phyloP scores from a whole-genome alignment of 1,284 basidiomycete species.

The Lignosus rhinocerotis region DNA sequence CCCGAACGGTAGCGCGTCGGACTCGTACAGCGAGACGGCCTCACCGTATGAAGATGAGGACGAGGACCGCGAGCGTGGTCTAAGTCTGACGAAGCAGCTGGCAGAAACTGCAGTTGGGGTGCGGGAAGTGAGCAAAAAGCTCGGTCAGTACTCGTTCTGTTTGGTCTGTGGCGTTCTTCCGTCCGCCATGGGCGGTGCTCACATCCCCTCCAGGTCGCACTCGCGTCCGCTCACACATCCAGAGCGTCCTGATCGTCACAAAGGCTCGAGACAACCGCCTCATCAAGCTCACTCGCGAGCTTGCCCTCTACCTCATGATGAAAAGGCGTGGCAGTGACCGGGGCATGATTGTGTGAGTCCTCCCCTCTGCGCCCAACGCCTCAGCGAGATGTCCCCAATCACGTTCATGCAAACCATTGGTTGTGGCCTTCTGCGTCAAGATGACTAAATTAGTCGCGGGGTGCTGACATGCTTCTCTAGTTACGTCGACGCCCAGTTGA shows the following conservation, averaged over 20 bases:
- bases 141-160: slow-evolving; percentile 61
- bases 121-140: slow-evolving; percentile 98
- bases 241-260: slow-evolving; percentile 94
- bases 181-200: slow-evolving; percentile 17
- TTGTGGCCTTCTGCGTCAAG: neutral
- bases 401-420: neutral
- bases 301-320: slow-evolving; percentile 94
- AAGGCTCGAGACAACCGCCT: slow-evolving; percentile 97
- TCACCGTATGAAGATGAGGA: slow-evolving; percentile 39
- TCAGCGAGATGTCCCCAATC: neutral
- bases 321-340: slow-evolving; percentile 65
- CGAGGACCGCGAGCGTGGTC: slow-evolving; percentile 68
- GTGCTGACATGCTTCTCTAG: slow-evolving; percentile 37
- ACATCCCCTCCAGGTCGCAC: slow-evolving; percentile 71
- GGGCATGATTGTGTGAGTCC: slow-evolving; percentile 74
- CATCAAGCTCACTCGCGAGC: slow-evolving; percentile 91
- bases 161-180: slow-evolving; percentile 13
- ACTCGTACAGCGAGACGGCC: slow-evolving; percentile 20
- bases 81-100: slow-evolving; percentile 86
- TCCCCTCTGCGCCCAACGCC: neutral
- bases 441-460: neutral
- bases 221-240: slow-evolving; percentile 87
- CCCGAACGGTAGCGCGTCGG: slow-evolving; percentile 27
- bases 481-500: slow-evolving; percentile 96
- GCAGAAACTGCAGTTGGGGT: slow-evolving; percentile 98